These are phyloP conservation scores for Irpex lacteus DNA, from an alignment of 1,284 basidiomycete genomes.

Conservation along the genomic window DNA sequence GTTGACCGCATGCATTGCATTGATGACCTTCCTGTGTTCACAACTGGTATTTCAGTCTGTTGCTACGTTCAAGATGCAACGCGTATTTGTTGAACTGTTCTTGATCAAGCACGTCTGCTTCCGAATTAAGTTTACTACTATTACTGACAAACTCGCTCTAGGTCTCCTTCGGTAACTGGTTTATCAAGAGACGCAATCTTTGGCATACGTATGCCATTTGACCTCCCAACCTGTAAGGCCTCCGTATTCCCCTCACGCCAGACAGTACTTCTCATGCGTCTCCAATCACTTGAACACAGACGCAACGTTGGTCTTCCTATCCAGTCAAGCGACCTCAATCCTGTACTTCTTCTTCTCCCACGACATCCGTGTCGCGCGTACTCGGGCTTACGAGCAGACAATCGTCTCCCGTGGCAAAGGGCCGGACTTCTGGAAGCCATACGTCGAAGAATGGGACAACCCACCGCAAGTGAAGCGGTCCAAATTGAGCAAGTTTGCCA, in stretches of 20 bases:
- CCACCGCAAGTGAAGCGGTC: slow-evolving; percentile 51
- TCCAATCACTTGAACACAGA: slow-evolving; percentile 42
- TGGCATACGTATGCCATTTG: slow-evolving; percentile 64
- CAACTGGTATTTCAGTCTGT: slow-evolving; percentile 39
- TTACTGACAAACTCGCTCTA: slow-evolving; percentile 22
- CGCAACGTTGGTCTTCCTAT: slow-evolving; percentile 70
- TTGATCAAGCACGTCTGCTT: slow-evolving; percentile 51
- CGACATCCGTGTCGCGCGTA: slow-evolving; percentile 75
- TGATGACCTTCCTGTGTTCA: no score
- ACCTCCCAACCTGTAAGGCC: slow-evolving; percentile 56
- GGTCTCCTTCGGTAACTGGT: slow-evolving; percentile 63
- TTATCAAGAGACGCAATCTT: slow-evolving; percentile 63
- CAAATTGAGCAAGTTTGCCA: slow-evolving; percentile 27
- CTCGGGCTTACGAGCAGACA: slow-evolving; percentile 79
- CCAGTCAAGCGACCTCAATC: slow-evolving; percentile 70
- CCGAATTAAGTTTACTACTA: slow-evolving; percentile 6
- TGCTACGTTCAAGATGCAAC: slow-evolving; percentile 64
- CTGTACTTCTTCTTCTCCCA: slow-evolving; percentile 73
- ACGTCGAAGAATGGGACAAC: slow-evolving; percentile 82
- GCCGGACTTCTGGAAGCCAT: slow-evolving; percentile 81
- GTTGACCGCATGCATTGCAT: slow-evolving; percentile 16
- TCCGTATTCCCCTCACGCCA: not conserved
- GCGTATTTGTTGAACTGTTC: slow-evolving; percentile 58
- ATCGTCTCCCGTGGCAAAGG: slow-evolving; percentile 77
- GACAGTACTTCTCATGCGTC: not conserved